Conservation (phyloP, 768 basidiomycete genomes). For the Calvatia gigantea region DNA sequence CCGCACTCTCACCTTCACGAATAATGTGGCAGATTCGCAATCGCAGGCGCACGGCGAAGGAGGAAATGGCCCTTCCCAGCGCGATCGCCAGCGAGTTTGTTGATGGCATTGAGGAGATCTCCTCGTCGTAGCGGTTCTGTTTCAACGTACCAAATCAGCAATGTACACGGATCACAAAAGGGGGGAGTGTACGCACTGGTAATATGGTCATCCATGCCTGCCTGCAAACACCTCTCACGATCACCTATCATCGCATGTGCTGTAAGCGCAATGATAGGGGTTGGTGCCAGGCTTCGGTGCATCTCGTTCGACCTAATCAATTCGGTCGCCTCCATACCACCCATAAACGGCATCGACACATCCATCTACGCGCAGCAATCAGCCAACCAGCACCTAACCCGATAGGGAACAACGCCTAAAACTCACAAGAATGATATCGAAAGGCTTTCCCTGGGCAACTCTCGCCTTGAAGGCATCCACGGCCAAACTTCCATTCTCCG, state of each 20-base stretch:
- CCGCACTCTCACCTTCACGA: conserved; percentile 4
- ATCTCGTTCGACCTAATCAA: conserved; percentile 84
- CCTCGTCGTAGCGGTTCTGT: conserved; percentile 76
- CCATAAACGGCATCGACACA: conserved; percentile 98
- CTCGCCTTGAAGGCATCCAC: conserved; percentile 88
- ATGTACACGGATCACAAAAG: background rate
- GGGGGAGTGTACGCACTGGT: conserved; percentile 51
- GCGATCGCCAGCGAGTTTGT: conserved; percentile 72
- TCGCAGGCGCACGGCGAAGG: conserved; percentile 27
- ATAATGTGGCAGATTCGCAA: conserved; percentile 16
- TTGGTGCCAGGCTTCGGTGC: conserved; percentile 63
- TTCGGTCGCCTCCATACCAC: conserved; percentile 96
- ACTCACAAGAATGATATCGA: conserved; percentile 89
- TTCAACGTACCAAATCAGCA: background rate
- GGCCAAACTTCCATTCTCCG: conserved; percentile 93
- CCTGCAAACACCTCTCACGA: conserved; percentile 46
- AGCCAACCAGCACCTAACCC: background rate
- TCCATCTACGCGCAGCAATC: conserved; percentile 68
- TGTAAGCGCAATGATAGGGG: conserved; percentile 94
- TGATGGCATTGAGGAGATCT: conserved; percentile 79
- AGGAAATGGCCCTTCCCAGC: conserved; percentile 35
- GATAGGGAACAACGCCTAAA: background rate
- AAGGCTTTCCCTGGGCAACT: conserved; percentile 66
- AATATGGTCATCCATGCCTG: conserved; percentile 72
- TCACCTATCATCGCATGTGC: conserved; percentile 96